A percentile compares a stretch with the other conserved stretches of the same genome.
phyloP scores from a whole-genome alignment of 108 stramenopile species.

The Nitzschia sp. region DNA sequence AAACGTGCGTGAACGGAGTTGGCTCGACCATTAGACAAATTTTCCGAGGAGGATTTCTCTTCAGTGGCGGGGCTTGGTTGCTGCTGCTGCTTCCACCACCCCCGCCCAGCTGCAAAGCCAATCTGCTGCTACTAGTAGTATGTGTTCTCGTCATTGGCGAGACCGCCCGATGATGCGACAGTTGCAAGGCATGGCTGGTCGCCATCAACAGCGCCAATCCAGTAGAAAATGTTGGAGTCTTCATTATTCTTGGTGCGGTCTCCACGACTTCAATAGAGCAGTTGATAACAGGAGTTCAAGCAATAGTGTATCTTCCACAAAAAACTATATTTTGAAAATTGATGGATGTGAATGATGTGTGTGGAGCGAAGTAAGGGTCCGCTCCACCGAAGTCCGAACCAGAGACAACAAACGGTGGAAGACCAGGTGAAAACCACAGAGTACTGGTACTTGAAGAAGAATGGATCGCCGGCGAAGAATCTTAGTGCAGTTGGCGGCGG shows the following conservation, averaged over 20 bases:
- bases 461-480: too few relatives aligned
- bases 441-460: too few relatives aligned
- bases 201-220: background rate
- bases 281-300: too few relatives aligned
- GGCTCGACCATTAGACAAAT: conserved; percentile 85
- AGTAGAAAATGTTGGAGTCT: background rate
- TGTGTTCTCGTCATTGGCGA: background rate
- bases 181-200: background rate
- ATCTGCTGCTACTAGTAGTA: background rate
- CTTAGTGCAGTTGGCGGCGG: too few relatives aligned
- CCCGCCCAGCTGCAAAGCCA: background rate
- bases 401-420: background rate
- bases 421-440: too few relatives aligned
- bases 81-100: background rate
- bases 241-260: too few relatives aligned
- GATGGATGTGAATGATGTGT: too few relatives aligned
- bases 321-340: too few relatives aligned
- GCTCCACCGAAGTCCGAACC: background rate
- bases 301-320: too few relatives aligned
- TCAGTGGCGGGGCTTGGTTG: conserved; percentile 50
- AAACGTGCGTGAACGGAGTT: conserved; percentile 95
- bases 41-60: conserved; percentile 58
- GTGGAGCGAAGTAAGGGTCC: too few relatives aligned
- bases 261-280: too few relatives aligned
- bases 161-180: background rate